These are phyloP conservation scores for Maudiozyma humilis DNA, from an alignment of 1,139 yeast species.

Conservation along the genomic window DNA sequence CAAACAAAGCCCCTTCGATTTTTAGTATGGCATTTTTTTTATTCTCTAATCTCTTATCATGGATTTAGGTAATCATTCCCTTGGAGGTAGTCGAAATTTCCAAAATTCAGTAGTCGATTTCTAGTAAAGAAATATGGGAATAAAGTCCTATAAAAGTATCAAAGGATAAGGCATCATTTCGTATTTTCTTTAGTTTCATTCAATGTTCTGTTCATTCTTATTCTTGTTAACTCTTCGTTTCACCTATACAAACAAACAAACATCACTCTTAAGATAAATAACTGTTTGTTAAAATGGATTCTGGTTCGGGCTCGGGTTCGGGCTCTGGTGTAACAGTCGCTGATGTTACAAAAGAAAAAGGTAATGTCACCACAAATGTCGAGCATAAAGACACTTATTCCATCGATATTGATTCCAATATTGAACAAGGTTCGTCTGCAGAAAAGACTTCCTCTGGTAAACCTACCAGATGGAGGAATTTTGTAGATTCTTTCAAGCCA, in stretches of 20 bases:
- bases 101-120: no score
- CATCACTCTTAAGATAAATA: no score
- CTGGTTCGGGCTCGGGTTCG: not conserved
- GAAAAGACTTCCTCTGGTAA: not conserved
- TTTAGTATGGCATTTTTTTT: not conserved
- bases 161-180: no score
- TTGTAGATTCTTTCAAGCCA: slow-evolving; percentile 50
- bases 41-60: not conserved
- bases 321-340: not conserved
- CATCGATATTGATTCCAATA: slow-evolving; percentile 3
- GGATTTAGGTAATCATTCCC: no score
- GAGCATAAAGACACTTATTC: slow-evolving; percentile 1
- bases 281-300: no score
- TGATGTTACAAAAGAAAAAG: not conserved
- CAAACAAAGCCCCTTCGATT: not conserved
- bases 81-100: no score
- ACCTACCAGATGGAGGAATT: slow-evolving; percentile 34
- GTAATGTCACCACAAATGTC: not conserved
- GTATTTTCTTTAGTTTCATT: no score
- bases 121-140: no score
- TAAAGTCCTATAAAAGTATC: no score
- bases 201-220: no score
- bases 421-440: not conserved
- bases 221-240: no score
- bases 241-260: no score